phyloP scores from a whole-genome alignment of 2,329 filamentous ascomycete genomes.

The Celoporthe dispersa region DNA sequence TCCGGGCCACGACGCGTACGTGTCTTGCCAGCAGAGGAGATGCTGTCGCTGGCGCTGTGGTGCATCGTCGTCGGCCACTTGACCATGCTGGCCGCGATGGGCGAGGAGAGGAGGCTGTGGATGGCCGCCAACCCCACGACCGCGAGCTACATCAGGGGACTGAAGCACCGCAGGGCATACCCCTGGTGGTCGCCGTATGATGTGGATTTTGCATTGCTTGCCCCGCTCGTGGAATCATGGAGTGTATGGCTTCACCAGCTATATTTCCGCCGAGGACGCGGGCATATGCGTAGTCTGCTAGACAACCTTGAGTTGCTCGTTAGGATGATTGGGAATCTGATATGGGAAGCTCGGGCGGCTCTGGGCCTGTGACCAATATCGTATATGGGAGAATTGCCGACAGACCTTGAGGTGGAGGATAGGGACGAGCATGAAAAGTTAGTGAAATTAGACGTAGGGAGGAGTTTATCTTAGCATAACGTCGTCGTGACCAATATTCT shows the following conservation, averaged over 20 bases:
- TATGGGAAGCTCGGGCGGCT: too few species aligned
- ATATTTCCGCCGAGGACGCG: background rate
- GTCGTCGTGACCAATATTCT: background rate
- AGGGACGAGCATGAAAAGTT: background rate
- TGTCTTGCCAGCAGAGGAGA: constrained; percentile 3
- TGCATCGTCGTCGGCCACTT: constrained; percentile 18
- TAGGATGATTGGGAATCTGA: background rate
- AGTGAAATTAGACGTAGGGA: background rate
- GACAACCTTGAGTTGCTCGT: background rate
- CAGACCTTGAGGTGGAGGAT: background rate
- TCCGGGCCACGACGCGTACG: background rate
- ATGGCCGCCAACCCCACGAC: constrained; percentile 31
- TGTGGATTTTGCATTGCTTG: constrained; percentile 32
- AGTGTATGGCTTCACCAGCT: constrained; percentile 19
- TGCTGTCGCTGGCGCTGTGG: constrained; percentile 9
- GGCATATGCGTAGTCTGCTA: background rate
- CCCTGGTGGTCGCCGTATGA: constrained; percentile 31
- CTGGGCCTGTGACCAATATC: background rate
- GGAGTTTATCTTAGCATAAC: background rate
- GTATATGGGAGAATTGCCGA: background rate
- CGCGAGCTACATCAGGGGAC: constrained; percentile 31
- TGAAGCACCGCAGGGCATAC: constrained; percentile 29
- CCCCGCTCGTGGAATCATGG: constrained; percentile 23
- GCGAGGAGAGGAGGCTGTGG: constrained; percentile 35
- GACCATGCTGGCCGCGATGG: constrained; percentile 31